A percentile compares a stretch with the other conserved stretches of the same genome.
phyloP scores from a whole-genome alignment of 352 stramenopile species.

The Blastocystis sp. region DNA sequence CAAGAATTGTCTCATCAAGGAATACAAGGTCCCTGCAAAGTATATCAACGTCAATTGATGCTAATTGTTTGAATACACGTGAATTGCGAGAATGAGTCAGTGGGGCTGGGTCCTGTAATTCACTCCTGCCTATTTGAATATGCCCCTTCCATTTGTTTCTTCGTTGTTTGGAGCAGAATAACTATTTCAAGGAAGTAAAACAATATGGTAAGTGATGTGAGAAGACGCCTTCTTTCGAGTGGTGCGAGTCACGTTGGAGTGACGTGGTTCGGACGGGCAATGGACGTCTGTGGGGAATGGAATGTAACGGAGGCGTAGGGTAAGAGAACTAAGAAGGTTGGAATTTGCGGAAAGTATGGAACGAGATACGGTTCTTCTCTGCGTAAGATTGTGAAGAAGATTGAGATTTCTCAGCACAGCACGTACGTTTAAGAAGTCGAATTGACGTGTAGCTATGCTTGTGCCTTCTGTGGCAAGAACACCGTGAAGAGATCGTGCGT shows the following conservation, averaged over 20 bases:
- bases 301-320: conserved; percentile 65
- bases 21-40: conserved; percentile 41
- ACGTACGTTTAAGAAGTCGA: background rate
- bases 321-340: conserved; percentile 99
- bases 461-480: conserved; percentile 98
- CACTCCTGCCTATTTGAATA: no score
- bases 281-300: background rate
- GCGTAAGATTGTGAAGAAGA: conserved; percentile 99
- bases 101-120: background rate
- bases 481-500: conserved; percentile 71
- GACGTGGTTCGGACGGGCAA: background rate
- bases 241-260: background rate
- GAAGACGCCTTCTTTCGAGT: background rate
- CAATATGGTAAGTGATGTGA: conserved; percentile 30
- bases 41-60: conserved; percentile 29
- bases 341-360: conserved; percentile 99
- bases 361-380: conserved; percentile 98
- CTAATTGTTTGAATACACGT: background rate
- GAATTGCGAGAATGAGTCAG: no score
- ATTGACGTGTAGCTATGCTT: conserved; percentile 62
- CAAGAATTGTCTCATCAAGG: conserved; percentile 43
- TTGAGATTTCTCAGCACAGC: conserved; percentile 94
- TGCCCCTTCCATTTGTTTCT: background rate
- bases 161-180: conserved; percentile 3
- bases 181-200: conserved; percentile 53